Percentiles rank a stretch among this genome's conserved stretches.
Conservation (phyloP, 1,284 basidiomycete genomes). For the Puccinia brachypodii region DNA sequence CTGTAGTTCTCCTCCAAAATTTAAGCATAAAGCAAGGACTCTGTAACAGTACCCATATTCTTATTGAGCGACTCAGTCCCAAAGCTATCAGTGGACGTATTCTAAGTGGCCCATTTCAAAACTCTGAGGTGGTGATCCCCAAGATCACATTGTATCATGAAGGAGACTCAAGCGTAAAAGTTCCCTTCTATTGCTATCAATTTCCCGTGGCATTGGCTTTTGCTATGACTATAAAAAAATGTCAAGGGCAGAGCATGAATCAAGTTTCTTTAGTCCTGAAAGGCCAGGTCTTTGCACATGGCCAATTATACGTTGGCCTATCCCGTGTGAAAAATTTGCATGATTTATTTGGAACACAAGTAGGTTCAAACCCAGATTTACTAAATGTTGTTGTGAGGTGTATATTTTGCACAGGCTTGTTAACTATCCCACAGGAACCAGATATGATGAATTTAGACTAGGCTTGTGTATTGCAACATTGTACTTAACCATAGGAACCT, state of each 20-base stretch:
- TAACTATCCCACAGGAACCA: no score
- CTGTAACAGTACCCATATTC: background rate
- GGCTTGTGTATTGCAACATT: no score
- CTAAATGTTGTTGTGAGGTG: no score
- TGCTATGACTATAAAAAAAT: conserved; percentile 60
- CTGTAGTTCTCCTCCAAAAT: background rate
- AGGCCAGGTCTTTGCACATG: background rate
- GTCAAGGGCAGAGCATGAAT: conserved; percentile 60
- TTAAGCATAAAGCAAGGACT: background rate
- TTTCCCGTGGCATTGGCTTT: conserved; percentile 60
- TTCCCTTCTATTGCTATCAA: conserved; percentile 51
- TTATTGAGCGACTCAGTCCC: no score
- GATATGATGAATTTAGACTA: no score
- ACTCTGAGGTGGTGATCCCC: no score
- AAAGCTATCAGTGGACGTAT: no score
- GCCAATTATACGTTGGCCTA: background rate
- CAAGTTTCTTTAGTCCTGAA: background rate
- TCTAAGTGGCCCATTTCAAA: no score
- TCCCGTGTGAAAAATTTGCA: background rate
- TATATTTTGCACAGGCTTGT: no score
- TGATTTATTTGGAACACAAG: no score
- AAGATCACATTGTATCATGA: background rate
- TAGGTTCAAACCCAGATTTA: no score
- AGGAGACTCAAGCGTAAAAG: background rate
- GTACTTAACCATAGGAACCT: no score